Conservation (phyloP, 1,284 basidiomycete genomes). For the Pyrrhoderma noxium region DNA sequence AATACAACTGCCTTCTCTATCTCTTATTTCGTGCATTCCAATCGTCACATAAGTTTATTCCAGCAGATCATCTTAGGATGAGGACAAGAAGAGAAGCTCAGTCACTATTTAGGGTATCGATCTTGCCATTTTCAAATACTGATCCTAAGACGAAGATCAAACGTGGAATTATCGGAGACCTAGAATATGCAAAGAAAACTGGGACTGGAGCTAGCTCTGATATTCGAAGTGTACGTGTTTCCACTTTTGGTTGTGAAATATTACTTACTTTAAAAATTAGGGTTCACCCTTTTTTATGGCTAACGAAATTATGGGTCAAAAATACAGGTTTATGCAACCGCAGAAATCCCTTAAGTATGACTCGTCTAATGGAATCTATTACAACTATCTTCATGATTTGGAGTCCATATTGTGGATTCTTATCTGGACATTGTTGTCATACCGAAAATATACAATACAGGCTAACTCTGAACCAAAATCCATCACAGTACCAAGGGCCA, state of each 20-base stretch:
- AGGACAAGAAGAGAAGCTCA: no score
- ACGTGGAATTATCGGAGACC: slow-evolving; percentile 3
- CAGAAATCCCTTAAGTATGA: neutral
- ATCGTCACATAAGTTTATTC: no score
- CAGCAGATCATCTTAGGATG: no score
- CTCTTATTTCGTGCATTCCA: no score
- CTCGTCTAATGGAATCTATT: neutral
- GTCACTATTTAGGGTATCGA: no score
- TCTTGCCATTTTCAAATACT: no score
- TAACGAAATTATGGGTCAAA: neutral
- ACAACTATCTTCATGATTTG: neutral
- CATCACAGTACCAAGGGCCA: no score
- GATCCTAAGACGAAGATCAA: no score
- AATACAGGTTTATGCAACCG: neutral
- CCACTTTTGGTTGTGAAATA: neutral
- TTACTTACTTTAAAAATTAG: neutral
- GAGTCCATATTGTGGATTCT: neutral
- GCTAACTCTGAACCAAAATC: no score
- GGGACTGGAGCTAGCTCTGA: neutral
- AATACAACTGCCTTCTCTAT: no score
- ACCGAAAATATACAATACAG: no score
- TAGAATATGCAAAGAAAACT: slow-evolving; percentile 4
- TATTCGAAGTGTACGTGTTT: neutral
- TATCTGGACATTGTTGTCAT: neutral
- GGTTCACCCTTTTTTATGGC: slow-evolving; percentile 4